Evolutionary conservation across 1,139 yeast genomes (phyloP).

Genomic region (Candida glucosophila): DNA sequence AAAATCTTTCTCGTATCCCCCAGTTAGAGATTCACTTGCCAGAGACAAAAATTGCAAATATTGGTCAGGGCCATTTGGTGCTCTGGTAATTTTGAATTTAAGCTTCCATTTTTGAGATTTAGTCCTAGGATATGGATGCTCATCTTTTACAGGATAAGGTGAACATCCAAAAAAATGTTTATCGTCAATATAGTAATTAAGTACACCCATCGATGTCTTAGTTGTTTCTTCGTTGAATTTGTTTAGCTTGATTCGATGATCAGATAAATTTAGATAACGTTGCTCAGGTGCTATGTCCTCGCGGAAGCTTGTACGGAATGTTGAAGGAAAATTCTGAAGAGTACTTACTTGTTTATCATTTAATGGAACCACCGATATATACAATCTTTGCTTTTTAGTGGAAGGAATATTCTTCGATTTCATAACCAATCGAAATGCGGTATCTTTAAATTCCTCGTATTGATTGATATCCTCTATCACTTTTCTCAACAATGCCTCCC

Average conservation of each 20-base stretch:
- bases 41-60: constrained; percentile 5
- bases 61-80: constrained; percentile 3
- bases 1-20: constrained; percentile 2
- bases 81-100: constrained; percentile 5
- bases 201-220: constrained; percentile 4
- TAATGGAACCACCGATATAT: constrained; percentile 26
- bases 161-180: constrained; percentile 7
- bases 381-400: constrained; percentile 6
- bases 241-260: constrained; percentile 12
- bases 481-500: constrained; percentile 43
- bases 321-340: constrained; percentile 17
- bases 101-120: constrained; percentile 7
- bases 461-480: constrained; percentile 20
- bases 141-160: constrained; percentile 3
- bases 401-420: constrained; percentile 8
- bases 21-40: constrained; percentile 5
- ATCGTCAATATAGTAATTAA: constrained; percentile 7
- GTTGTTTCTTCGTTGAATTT: constrained; percentile 9
- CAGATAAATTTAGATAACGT: constrained; percentile 10
- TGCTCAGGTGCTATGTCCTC: constrained; percentile 13
- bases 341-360: constrained; percentile 13
- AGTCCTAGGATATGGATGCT: constrained; percentile 8
- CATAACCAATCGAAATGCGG: constrained; percentile 24
- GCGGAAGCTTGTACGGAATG: constrained; percentile 17
- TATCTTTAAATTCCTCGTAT: constrained; percentile 6